Percentiles rank a stretch among this genome's conserved stretches.
Conservation (phyloP, 257 asterid genomes). For the Petunia axillaris region DNA sequence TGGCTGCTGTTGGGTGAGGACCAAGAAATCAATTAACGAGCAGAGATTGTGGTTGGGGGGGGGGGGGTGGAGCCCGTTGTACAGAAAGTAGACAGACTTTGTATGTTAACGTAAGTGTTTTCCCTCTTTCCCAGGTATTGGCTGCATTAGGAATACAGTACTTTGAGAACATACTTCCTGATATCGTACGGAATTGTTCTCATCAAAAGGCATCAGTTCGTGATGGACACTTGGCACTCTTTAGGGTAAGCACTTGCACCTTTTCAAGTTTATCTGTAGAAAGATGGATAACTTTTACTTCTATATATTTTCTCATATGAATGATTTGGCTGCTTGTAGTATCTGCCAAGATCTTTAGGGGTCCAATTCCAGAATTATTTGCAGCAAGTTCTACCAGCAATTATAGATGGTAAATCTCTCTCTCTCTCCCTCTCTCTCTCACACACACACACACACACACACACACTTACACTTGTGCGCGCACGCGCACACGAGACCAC, state of each 20-base stretch:
- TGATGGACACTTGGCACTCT: constrained; percentile 89
- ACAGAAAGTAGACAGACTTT: constrained; percentile 4
- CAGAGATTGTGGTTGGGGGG: constrained; percentile 4
- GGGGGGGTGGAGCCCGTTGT: constrained; percentile 2
- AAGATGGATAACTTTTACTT: constrained; percentile 8
- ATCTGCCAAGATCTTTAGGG: constrained; percentile 93
- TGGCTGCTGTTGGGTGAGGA: background rate
- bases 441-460: background rate
- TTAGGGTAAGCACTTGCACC: constrained; percentile 58
- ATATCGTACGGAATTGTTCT: constrained; percentile 83
- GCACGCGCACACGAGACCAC: background rate
- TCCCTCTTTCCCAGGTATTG: constrained; percentile 62
- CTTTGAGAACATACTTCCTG: constrained; percentile 90
- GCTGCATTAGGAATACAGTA: constrained; percentile 91
- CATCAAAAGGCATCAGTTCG: constrained; percentile 93
- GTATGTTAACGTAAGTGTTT: background rate
- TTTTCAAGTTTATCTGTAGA: constrained; percentile 1
- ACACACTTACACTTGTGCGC: background rate
- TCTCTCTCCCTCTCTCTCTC: background rate
- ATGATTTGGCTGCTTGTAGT: constrained; percentile 49
- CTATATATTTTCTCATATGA: constrained; percentile 19
- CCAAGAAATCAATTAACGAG: constrained; percentile 13
- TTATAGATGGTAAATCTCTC: constrained; percentile 70
- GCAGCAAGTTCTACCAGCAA: constrained; percentile 96
- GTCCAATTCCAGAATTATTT: constrained; percentile 95